Percentiles rank a stretch among this genome's conserved stretches.
These are phyloP conservation scores for Vigna unguiculata DNA, from an alignment of 306 rosid species.

Conservation along the genomic window DNA sequence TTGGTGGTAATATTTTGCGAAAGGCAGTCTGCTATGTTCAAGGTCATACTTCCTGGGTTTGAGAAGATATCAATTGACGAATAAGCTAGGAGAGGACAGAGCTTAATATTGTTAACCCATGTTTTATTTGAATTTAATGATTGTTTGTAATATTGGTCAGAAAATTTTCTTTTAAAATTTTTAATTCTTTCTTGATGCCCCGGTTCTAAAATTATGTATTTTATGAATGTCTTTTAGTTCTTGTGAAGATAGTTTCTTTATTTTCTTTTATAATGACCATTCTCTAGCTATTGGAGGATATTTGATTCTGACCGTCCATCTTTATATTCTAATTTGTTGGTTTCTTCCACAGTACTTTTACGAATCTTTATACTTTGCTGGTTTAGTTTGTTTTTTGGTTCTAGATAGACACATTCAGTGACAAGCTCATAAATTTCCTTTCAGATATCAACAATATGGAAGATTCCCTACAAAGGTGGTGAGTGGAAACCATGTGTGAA, in stretches of 20 bases:
- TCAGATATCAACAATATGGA: slow-evolving; percentile 95
- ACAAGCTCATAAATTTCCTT: slow-evolving; percentile 45
- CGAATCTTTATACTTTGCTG: slow-evolving; percentile 4
- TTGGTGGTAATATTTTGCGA: not conserved
- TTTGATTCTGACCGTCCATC: slow-evolving; percentile 4
- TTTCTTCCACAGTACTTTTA: slow-evolving; percentile 30
- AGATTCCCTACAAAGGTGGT: slow-evolving; percentile 70
- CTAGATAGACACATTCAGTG: slow-evolving; percentile 38
- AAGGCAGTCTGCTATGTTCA: not conserved
- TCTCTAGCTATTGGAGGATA: slow-evolving; percentile 18
- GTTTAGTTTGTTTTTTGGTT: not conserved
- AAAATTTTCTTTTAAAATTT: not conserved
- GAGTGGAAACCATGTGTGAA: slow-evolving; percentile 83
- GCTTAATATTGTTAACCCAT: not conserved
- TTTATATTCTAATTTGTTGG: slow-evolving; percentile 21
- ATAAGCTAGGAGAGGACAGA: not conserved
- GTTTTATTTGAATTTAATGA: not conserved
- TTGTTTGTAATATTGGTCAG: not conserved
- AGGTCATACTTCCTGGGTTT: not conserved
- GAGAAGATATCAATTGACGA: not conserved
- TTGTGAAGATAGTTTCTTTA: slow-evolving; percentile 9
- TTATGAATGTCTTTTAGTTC: slow-evolving; percentile 12
- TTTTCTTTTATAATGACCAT: slow-evolving; percentile 19
- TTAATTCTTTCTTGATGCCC: not conserved
- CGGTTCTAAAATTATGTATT: not conserved